A percentile compares a stretch with the other conserved stretches of the same genome.
Evolutionary conservation across 2,329 filamentous ascomycete species (phyloP).

Genomic region (Myriosclerotinia scirpicola): DNA sequence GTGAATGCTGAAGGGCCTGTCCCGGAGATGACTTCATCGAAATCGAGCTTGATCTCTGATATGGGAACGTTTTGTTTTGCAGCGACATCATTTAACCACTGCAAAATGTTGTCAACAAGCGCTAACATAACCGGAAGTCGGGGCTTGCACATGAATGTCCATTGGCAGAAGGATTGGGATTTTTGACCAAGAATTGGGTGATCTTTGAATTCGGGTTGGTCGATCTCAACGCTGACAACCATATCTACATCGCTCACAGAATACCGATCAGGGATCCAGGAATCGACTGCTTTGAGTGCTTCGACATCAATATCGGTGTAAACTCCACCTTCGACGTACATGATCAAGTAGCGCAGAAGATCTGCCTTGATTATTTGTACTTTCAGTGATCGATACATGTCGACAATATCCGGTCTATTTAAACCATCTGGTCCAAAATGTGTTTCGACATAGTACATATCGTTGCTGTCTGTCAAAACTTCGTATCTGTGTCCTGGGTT

Average conservation of each 20-base stretch:
- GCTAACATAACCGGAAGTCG: constrained; percentile 65
- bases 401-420: constrained; percentile 65
- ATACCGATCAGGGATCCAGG: constrained; percentile 63
- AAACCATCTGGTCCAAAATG: constrained; percentile 65
- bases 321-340: constrained; percentile 63
- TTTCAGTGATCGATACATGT: constrained; percentile 58
- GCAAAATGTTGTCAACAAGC: constrained; percentile 67
- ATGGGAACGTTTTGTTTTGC: constrained; percentile 58
- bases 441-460: constrained; percentile 65
- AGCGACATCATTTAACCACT: constrained; percentile 62
- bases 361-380: constrained; percentile 66
- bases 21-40: constrained; percentile 71
- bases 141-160: constrained; percentile 72
- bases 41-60: constrained; percentile 63
- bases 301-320: constrained; percentile 61
- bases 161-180: constrained; percentile 70
- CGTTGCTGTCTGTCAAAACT: constrained; percentile 61
- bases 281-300: constrained; percentile 51
- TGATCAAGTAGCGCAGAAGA: constrained; percentile 62
- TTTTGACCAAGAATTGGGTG: constrained; percentile 68
- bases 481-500: constrained; percentile 60
- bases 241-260: constrained; percentile 65
- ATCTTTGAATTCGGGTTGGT: constrained; percentile 62
- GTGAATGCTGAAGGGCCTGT: constrained; percentile 73
- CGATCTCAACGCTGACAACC: constrained; percentile 70